These are phyloP conservation scores for Silene conica DNA, from an alignment of 148 eudicot genomes.

Conservation along the genomic window DNA sequence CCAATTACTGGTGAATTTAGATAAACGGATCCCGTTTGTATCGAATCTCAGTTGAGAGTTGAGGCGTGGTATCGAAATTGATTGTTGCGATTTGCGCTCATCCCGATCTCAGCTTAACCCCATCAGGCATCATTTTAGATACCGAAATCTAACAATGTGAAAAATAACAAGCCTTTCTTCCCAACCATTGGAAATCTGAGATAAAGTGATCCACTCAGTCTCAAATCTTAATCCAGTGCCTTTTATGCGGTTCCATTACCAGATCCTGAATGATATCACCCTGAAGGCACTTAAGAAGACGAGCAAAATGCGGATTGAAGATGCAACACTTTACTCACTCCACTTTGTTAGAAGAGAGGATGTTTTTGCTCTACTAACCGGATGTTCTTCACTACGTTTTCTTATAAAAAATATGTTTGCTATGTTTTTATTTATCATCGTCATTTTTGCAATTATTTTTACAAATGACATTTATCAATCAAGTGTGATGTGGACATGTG, in stretches of 20 bases:
- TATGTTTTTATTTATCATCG: too few relatives aligned
- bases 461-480: background rate
- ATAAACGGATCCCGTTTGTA: background rate
- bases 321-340: background rate
- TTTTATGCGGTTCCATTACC: slow-evolving; percentile 3
- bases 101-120: background rate
- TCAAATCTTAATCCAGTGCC: background rate
- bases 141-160: background rate
- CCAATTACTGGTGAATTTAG: background rate
- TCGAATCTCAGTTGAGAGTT: background rate
- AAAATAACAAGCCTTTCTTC: background rate
- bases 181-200: background rate
- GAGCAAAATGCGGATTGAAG: background rate
- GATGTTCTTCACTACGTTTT: background rate
- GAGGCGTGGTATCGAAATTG: background rate
- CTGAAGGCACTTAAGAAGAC: background rate
- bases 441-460: too few relatives aligned
- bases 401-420: too few relatives aligned
- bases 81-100: background rate
- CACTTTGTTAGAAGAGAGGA: background rate
- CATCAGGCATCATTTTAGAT: background rate
- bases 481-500: background rate
- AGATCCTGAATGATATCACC: background rate
- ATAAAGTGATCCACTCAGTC: background rate
- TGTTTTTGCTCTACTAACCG: background rate